These are phyloP conservation scores for Myxozyma lipomycoides DNA, from an alignment of 805 yeast species.

Conservation along the genomic window DNA sequence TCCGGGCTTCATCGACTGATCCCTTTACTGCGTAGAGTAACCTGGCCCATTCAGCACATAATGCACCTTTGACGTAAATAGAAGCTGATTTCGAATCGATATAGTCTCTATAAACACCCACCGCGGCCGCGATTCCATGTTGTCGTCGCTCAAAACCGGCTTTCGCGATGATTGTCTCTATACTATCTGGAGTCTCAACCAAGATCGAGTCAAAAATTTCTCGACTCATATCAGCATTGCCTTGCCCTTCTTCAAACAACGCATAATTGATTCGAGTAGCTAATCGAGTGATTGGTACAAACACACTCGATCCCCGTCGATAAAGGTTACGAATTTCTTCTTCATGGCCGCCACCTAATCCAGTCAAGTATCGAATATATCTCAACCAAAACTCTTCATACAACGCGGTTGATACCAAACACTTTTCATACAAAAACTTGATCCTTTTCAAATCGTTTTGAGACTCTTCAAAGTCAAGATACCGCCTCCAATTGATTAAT, in stretches of 20 bases:
- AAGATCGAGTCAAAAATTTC: conserved; percentile 32
- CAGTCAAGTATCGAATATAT: conserved; percentile 54
- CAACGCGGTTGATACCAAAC: conserved; percentile 59
- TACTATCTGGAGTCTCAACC: conserved; percentile 32
- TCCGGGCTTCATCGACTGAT: conserved; percentile 30
- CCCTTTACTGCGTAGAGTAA: conserved; percentile 28
- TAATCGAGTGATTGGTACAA: conserved; percentile 33
- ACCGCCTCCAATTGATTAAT: conserved; percentile 55
- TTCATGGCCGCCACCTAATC: conserved; percentile 29
- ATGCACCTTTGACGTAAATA: conserved; percentile 23
- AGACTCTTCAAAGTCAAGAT: conserved; percentile 53
- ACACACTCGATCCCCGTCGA: conserved; percentile 46
- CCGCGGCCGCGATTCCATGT: conserved; percentile 22
- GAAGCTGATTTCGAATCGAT: conserved; percentile 15
- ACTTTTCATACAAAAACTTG: conserved; percentile 61
- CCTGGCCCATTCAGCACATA: conserved; percentile 30
- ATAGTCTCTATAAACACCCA: conserved; percentile 13
- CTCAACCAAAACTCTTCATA: conserved; percentile 63
- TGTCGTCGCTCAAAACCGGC: conserved; percentile 32
- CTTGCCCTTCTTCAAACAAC: conserved; percentile 32
- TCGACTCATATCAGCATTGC: conserved; percentile 32
- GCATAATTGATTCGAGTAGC: conserved; percentile 36
- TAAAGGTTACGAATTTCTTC: conserved; percentile 46
- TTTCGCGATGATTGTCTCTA: conserved; percentile 33
- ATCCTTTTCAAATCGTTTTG: conserved; percentile 36